phyloP scores from a whole-genome alignment of 2,329 filamentous ascomycete species.

The Alternaria incomplexa region DNA sequence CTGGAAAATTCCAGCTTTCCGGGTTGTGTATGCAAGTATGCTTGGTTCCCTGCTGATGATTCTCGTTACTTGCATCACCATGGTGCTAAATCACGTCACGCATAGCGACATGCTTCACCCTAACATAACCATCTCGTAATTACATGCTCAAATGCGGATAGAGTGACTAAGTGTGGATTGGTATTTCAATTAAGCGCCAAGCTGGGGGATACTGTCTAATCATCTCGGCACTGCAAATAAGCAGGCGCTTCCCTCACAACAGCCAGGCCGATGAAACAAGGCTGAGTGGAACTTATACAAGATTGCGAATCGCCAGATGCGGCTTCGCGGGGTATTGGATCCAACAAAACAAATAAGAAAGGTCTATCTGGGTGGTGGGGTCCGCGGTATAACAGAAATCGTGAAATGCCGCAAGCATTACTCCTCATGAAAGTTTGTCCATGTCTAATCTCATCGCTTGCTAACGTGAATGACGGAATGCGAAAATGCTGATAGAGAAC shows the following conservation, averaged over 20 bases:
- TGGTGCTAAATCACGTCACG: conserved; percentile 44
- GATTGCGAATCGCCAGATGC: conserved; percentile 34
- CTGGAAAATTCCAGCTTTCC: conserved; percentile 13
- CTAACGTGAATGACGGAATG: conserved; percentile 36
- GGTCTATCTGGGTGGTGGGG: conserved; percentile 27
- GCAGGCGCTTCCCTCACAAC: conserved; percentile 27
- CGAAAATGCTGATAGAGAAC: conserved; percentile 43
- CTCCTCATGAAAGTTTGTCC: conserved; percentile 24
- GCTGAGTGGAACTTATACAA: conserved; percentile 42
- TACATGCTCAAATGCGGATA: not conserved
- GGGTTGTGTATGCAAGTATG: conserved; percentile 25
- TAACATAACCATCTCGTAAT: conserved; percentile 43
- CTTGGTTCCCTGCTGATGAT: conserved; percentile 20
- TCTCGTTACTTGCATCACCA: conserved; percentile 35
- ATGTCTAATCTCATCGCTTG: conserved; percentile 45
- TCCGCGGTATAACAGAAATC: conserved; percentile 31
- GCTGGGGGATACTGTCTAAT: conserved; percentile 38
- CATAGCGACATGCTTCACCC: conserved; percentile 11
- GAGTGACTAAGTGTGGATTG: conserved; percentile 20
- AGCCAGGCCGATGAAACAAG: conserved; percentile 24
- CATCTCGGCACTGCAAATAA: conserved; percentile 33
- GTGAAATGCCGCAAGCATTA: conserved; percentile 35
- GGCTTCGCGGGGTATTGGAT: conserved; percentile 46
- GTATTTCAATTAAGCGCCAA: conserved; percentile 44
- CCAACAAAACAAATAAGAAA: conserved; percentile 38